Evolutionary conservation across 495 filamentous ascomycete species (phyloP), one percentile per base, ranked within the genome.

Genomic region (Apiosordaria backusii): DNA sequence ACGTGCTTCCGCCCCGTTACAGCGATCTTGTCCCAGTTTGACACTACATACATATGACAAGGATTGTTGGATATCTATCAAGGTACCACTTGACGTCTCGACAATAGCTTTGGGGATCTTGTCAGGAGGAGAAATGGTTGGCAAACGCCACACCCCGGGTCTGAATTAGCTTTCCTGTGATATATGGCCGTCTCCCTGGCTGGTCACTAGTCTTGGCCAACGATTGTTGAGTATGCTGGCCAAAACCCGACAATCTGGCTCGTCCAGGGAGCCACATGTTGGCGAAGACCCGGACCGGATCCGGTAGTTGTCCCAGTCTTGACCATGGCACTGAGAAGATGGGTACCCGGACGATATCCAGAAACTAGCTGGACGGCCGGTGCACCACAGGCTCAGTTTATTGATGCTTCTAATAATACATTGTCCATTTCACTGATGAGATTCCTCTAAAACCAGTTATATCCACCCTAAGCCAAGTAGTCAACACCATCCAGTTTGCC

Each of bases 121-220:
- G n/a, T n/a, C n/a, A 45, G 23, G 29, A 62, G 52, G 35, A 52
- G 21, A 18, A n/a, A n/a, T 16, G 54, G 25, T 53, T 65, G 63
- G 63, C 63, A 59, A 65, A n/a, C n/a, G n/a, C n/a, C n/a, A n/a
- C n/a, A n/a, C n/a, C n/a, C n/a, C n/a, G n/a, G n/a, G n/a, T n/a
- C n/a, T n/a, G n/a, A n/a, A n/a, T n/a, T n/a, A n/a, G n/a, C n/a
- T n/a, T n/a, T n/a, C n/a, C n/a, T n/a, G n/a, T n/a, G n/a, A n/a
- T n/a, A n/a, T n/a, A n/a, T n/a, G n/a, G n/a, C n/a, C n/a, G n/a
- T n/a, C n/a, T n/a, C n/a, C n/a, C n/a, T n/a, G n/a, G 5, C 29
- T 45, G 35, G 35, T 1, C 35, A 45, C 35, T 45, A 45, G 35
- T 13, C 35, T 13, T 45, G 4, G 5, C n/a, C 35, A 15, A 7